These are phyloP conservation scores for Chlorencoelia australis DNA, from an alignment of 2,329 filamentous ascomycete genomes.

Conservation along the genomic window DNA sequence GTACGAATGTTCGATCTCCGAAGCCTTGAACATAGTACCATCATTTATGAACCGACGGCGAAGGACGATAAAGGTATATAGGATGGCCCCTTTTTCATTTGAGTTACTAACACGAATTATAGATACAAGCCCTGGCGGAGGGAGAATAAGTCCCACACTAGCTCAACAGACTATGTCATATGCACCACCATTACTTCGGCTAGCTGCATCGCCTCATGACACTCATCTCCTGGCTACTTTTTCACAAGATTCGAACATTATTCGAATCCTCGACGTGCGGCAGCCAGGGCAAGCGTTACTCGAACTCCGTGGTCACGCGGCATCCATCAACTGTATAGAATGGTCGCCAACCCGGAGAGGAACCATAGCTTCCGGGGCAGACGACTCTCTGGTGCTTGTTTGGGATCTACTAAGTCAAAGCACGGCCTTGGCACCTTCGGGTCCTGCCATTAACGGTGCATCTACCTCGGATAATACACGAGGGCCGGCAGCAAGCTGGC, in stretches of 20 bases:
- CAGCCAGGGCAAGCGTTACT: constrained; percentile 92
- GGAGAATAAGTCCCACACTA: constrained; percentile 62
- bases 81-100: neutral
- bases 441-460: constrained; percentile 38
- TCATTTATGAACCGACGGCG: constrained; percentile 94
- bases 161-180: constrained; percentile 69
- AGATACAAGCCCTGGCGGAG: constrained; percentile 39
- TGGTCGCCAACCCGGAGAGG: constrained; percentile 86
- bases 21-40: constrained; percentile 94
- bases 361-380: constrained; percentile 80
- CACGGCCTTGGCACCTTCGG: constrained; percentile 23
- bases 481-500: constrained; percentile 67
- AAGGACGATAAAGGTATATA: constrained; percentile 64
- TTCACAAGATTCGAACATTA: constrained; percentile 81
- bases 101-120: constrained; percentile 9
- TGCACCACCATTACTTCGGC: constrained; percentile 65
- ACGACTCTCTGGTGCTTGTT: constrained; percentile 83
- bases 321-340: constrained; percentile 83
- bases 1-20: constrained; percentile 97
- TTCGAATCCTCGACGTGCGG: constrained; percentile 90
- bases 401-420: constrained; percentile 76
- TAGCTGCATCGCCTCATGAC: constrained; percentile 90
- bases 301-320: constrained; percentile 81
- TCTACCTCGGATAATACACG: constrained; percentile 46
- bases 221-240: constrained; percentile 95